Conservation (phyloP, 768 basidiomycete species). For the Termitomyces sp. region DNA sequence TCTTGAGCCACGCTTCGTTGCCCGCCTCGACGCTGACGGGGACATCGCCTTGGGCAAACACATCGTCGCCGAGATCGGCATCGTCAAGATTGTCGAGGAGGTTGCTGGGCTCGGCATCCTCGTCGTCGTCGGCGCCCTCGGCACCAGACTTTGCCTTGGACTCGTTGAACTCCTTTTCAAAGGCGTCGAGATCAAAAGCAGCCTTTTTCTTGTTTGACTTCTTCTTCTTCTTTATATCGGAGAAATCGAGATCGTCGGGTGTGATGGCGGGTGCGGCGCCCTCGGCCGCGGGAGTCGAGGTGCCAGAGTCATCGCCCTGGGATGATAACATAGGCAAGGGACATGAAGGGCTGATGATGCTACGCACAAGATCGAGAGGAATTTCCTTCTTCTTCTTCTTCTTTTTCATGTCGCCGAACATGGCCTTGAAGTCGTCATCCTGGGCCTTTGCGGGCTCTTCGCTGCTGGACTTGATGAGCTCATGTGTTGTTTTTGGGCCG, state of each 20-base stretch:
- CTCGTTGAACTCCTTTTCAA: constrained; percentile 85
- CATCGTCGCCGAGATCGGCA: constrained; percentile 84
- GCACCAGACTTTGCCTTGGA: constrained; percentile 47
- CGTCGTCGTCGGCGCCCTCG: constrained; percentile 38
- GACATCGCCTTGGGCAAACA: constrained; percentile 61
- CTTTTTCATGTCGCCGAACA: constrained; percentile 88
- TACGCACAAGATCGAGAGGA: constrained; percentile 69
- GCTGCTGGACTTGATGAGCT: constrained; percentile 57
- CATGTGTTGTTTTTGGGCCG: constrained; percentile 69
- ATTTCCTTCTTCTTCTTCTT: constrained; percentile 94
- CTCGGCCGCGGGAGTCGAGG: constrained; percentile 50
- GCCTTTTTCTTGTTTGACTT: constrained; percentile 85
- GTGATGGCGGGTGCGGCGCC: constrained; percentile 40
- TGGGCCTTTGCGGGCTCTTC: constrained; percentile 40
- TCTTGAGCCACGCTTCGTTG: constrained; percentile 84
- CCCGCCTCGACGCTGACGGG: constrained; percentile 65
- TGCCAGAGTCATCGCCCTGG: constrained; percentile 62
- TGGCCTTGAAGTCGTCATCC: constrained; percentile 73
- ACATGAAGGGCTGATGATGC: neutral
- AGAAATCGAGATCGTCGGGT: constrained; percentile 85
- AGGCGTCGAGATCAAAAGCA: constrained; percentile 85
- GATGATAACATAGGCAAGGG: neutral
- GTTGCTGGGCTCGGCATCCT: constrained; percentile 53
- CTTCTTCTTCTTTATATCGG: constrained; percentile 96
- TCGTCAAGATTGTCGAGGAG: constrained; percentile 70